Conservation (phyloP, 306 rosid species). For the Astragalus glycyphyllos region DNA sequence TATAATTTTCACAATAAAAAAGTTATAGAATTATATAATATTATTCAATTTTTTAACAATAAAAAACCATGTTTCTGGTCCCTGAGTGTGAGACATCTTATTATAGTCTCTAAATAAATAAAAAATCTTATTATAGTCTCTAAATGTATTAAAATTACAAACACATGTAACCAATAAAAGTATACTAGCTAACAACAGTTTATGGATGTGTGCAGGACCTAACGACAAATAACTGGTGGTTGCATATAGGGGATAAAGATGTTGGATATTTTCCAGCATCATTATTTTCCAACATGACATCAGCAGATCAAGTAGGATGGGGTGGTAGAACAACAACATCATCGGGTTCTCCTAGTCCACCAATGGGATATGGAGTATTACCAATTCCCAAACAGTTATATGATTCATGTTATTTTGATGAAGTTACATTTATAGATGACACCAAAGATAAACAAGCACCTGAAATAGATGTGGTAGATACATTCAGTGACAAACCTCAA, state of each 20-base stretch:
- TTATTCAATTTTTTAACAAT: no score
- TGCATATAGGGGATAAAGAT: neutral
- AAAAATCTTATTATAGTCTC: no score
- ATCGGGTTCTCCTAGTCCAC: neutral
- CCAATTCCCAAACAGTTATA: neutral
- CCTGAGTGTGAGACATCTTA: no score
- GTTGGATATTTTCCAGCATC: conserved; percentile 37
- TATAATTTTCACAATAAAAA: neutral
- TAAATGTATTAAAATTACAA: no score
- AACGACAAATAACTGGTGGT: neutral
- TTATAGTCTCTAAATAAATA: no score
- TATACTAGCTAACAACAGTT: no score
- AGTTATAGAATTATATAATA: no score
- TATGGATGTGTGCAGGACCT: neutral
- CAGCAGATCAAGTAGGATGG: neutral
- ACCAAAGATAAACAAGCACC: neutral
- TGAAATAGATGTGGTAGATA: neutral
- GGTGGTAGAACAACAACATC: neutral
- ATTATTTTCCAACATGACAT: neutral
- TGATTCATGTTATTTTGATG: conserved; percentile 2
- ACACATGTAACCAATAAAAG: no score
- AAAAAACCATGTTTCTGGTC: no score
- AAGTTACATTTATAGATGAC: neutral
- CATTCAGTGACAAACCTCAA: neutral
- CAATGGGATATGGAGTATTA: conserved; percentile 24